Conservation (phyloP, 345 rosid species). For the Kernera saxatilis region DNA sequence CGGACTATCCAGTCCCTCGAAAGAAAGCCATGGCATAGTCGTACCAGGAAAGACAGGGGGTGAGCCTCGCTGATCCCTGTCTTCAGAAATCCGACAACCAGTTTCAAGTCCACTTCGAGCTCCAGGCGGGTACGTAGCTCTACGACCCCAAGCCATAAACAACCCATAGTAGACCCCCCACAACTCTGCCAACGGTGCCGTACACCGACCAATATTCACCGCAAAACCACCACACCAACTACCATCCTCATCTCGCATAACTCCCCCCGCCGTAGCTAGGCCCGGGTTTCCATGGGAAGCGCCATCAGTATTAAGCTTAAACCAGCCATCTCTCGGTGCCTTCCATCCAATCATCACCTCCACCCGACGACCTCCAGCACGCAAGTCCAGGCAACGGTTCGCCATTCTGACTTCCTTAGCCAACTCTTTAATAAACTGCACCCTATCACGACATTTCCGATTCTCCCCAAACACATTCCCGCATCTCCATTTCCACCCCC, state of each 20-base stretch:
- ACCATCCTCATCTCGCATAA: background rate
- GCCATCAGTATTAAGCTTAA: background rate
- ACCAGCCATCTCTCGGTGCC: background rate
- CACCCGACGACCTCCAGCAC: too few relatives aligned
- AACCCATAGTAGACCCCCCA: background rate
- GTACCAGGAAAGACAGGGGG: background rate
- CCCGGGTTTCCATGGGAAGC: background rate
- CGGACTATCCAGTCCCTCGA: background rate
- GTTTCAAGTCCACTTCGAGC: background rate
- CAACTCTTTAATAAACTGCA: background rate
- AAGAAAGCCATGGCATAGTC: background rate
- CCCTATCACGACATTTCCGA: background rate
- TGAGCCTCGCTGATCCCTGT: background rate
- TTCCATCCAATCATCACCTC: background rate
- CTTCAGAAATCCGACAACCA: background rate
- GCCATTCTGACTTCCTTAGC: background rate
- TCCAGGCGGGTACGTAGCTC: background rate
- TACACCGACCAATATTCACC: background rate
- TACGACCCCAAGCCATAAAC: background rate
- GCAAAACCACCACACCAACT: background rate
- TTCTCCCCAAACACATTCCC: background rate
- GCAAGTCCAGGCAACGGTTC: too few relatives aligned
- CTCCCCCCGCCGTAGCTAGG: background rate
- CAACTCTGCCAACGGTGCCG: background rate
- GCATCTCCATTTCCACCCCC: background rate